Base-by-base conservation (phyloP, 495 filamentous ascomycete species). In the Penicillium canariense region DNA sequence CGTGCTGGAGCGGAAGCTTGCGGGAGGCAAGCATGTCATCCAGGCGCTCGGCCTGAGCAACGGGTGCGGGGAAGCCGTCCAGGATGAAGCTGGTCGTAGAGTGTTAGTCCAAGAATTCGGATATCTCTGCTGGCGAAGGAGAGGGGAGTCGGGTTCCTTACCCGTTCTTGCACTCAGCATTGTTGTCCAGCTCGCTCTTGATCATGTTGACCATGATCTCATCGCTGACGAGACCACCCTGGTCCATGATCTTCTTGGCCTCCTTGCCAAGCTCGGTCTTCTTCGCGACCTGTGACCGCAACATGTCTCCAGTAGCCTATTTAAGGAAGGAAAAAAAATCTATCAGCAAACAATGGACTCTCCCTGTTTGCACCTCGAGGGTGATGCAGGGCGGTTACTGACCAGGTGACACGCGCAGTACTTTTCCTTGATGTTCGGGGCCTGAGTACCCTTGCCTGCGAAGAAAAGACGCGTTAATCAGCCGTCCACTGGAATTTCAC, bases 241-340 rank as follows among this genome's bases (percentile, higher is more conserved):
- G 86, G 65, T 99, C 93, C 94, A 99, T 99, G 74, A 99, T 99
- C 86, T 99, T 99, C 87, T 99, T 99, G 54, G 94, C 94, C 78
- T 96, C 91, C 70, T 87, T 84, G 54, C 94, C 94, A 58, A 99
- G 84, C 18, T 88, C 75, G 42, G 95, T 99, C 84, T 97, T 97
- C 81, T 95, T 96, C 55, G 94, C 88, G 71, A 99, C 95, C 73
- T 99, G 94, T 58, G 91, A 94, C 54, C 94, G 90, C 68, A 99
- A 84, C 94, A 99, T 99, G 75, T 99, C 94, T 68, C 94, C 94
- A 49, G 94, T 99, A 54, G 95, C 94, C 93, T 97, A 67, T 43
- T 54, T 26, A 46, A 38, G 40, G 46, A 45, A 56, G 15, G 43
- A 43, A 39, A 40, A 46, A 45, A 57, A 12, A 36, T 6, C 25